Evolutionary conservation across 1,284 basidiomycete genomes (phyloP).

Genomic region (Pyrrhoderma noxium): DNA sequence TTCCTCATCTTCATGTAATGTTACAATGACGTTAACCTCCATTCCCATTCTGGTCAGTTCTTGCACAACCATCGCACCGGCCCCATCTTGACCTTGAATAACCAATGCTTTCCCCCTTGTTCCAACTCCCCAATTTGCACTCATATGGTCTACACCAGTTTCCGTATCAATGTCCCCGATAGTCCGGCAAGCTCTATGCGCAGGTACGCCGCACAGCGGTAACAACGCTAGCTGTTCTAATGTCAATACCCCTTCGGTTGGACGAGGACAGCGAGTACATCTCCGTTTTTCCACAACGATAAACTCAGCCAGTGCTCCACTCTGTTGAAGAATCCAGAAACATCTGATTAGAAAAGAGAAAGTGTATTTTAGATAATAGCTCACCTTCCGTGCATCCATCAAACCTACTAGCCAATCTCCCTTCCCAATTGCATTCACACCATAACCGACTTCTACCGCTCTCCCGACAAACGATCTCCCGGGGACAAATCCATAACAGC

Average conservation of each 20-base stretch:
- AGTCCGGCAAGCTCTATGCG: constrained; percentile 70
- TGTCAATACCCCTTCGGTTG: constrained; percentile 31
- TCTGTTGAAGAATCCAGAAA: constrained; percentile 35
- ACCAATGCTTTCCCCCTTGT: constrained; percentile 44
- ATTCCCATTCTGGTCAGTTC: constrained; percentile 60
- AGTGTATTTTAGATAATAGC: too few relatives aligned
- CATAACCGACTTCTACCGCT: constrained; percentile 72
- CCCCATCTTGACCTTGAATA: constrained; percentile 68
- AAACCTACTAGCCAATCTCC: constrained; percentile 83
- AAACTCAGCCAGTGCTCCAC: constrained; percentile 79
- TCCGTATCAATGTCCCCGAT: constrained; percentile 8
- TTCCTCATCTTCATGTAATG: constrained; percentile 28
- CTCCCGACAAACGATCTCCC: constrained; percentile 80
- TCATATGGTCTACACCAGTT: constrained; percentile 10
- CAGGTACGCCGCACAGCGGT: constrained; percentile 67
- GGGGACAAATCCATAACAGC: constrained; percentile 66
- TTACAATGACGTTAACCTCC: constrained; percentile 64
- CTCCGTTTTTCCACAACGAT: constrained; percentile 72
- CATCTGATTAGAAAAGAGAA: constrained; percentile 11
- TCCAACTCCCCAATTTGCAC: background rate
- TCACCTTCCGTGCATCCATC: constrained; percentile 69
- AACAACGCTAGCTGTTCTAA: constrained; percentile 77
- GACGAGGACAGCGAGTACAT: constrained; percentile 64
- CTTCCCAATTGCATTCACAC: constrained; percentile 56
- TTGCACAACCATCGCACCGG: constrained; percentile 69